Percentiles rank a stretch among this genome's conserved stretches.
phyloP scores from a whole-genome alignment of 495 filamentous ascomycete genomes.

The Annulohypoxylon maeteangense region DNA sequence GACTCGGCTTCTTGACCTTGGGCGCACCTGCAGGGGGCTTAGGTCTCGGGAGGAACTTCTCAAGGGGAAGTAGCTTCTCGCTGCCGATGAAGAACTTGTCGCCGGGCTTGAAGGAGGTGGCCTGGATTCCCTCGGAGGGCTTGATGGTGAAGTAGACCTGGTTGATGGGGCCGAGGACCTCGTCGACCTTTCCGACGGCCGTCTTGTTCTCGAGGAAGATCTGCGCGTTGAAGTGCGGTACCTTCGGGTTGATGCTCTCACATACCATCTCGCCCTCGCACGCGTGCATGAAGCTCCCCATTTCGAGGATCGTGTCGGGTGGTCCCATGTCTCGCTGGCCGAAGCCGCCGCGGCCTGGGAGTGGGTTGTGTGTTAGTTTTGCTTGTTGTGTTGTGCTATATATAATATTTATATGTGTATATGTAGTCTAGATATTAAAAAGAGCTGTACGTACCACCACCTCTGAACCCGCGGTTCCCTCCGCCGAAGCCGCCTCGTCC shows the following conservation, averaged over 20 bases:
- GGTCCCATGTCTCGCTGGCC: conserved; percentile 64
- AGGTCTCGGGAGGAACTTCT: conserved; percentile 95
- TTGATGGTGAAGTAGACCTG: conserved; percentile 98
- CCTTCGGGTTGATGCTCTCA: conserved; percentile 91
- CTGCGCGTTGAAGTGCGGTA: conserved; percentile 98
- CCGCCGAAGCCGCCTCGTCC: conserved; percentile 49
- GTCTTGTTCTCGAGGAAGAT: conserved; percentile 99
- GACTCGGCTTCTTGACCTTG: conserved; percentile 66
- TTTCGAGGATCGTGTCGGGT: conserved; percentile 69
- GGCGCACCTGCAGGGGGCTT: conserved; percentile 77
- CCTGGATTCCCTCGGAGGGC: conserved; percentile 92
- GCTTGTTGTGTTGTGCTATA: not conserved
- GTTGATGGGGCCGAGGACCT: conserved; percentile 94
- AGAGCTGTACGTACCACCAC: conserved; percentile 36
- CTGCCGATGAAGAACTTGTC: conserved; percentile 97
- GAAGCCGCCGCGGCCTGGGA: conserved; percentile 63
- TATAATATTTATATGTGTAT: too few species aligned
- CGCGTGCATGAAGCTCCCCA: conserved; percentile 92
- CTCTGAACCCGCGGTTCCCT: conserved; percentile 35
- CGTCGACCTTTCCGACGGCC: conserved; percentile 90
- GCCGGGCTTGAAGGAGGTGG: conserved; percentile 90
- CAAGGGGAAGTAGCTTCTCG: conserved; percentile 93
- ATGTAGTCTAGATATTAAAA: not conserved
- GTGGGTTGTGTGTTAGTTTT: not conserved
- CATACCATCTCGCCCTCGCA: conserved; percentile 98